Conservation (phyloP, 2,329 filamentous ascomycete genomes). For the Nemania bipapillata region DNA sequence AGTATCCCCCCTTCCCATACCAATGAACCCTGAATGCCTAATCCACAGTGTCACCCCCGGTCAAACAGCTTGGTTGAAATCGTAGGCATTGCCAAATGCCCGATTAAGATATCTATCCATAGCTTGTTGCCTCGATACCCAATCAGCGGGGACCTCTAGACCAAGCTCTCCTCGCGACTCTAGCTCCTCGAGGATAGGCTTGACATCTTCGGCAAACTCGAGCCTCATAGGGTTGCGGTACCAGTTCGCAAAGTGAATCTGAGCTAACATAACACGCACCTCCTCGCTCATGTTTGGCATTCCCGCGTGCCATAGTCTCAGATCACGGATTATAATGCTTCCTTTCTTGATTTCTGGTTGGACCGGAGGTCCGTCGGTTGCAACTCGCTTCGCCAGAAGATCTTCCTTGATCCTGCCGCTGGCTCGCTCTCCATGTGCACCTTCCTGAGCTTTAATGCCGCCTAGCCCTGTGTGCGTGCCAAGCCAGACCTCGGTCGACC, state of each 20-base stretch:
- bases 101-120: slow-evolving; percentile 63
- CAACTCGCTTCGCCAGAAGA: slow-evolving; percentile 54
- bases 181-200: slow-evolving; percentile 56
- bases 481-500: slow-evolving; percentile 69
- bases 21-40: not conserved
- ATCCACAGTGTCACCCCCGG: not conserved
- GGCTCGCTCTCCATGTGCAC: slow-evolving; percentile 62
- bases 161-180: slow-evolving; percentile 48
- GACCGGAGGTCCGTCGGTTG: slow-evolving; percentile 55
- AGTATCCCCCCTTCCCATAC: not conserved
- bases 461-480: slow-evolving; percentile 60
- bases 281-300: slow-evolving; percentile 67
- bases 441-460: slow-evolving; percentile 57
- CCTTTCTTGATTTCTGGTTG: slow-evolving; percentile 66
- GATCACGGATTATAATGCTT: slow-evolving; percentile 67
- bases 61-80: slow-evolving; percentile 63
- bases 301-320: slow-evolving; percentile 72
- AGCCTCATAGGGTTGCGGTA: slow-evolving; percentile 68
- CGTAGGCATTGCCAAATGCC: slow-evolving; percentile 70
- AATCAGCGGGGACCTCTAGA: slow-evolving; percentile 64
- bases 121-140: slow-evolving; percentile 57
- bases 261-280: slow-evolving; percentile 68
- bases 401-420: slow-evolving; percentile 61
- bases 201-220: slow-evolving; percentile 63
- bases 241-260: slow-evolving; percentile 69